phyloP scores from a whole-genome alignment of 2,329 filamentous ascomycete genomes.

The Magnaporthiopsis incrustans region DNA sequence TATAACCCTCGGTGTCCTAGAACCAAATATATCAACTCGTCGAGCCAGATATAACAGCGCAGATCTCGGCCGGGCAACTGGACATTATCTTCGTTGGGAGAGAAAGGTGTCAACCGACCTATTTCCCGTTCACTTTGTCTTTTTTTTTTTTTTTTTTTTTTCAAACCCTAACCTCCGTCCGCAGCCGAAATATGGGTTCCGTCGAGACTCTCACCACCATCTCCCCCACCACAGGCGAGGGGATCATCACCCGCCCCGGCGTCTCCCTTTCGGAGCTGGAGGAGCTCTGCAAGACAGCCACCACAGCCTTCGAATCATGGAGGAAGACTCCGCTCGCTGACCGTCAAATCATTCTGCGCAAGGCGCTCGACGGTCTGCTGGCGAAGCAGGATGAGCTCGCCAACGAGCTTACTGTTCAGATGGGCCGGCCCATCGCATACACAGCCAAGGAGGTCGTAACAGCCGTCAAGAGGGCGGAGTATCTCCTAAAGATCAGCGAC shows the following conservation, averaged over 20 bases:
- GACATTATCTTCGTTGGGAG: not conserved
- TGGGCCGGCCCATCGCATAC: constrained; percentile 88
- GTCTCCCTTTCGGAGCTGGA: constrained; percentile 63
- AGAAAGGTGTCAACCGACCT: not conserved
- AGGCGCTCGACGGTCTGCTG: constrained; percentile 63
- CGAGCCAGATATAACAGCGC: not conserved
- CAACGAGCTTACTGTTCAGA: constrained; percentile 82
- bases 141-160: not conserved
- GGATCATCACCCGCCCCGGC: constrained; percentile 72
- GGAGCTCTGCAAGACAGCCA: constrained; percentile 62
- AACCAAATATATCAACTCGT: not conserved
- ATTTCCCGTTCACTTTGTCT: not conserved
- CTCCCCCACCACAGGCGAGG: constrained; percentile 81
- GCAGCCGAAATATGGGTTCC: constrained; percentile 40
- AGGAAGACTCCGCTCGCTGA: constrained; percentile 66
- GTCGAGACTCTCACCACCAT: constrained; percentile 66
- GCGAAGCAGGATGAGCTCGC: constrained; percentile 73
- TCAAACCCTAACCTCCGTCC: not conserved
- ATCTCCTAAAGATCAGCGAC: constrained; percentile 74
- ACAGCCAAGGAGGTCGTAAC: constrained; percentile 77
- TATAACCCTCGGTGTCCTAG: no score
- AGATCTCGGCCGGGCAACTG: not conserved
- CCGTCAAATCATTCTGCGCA: constrained; percentile 72
- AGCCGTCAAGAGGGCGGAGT: constrained; percentile 76
- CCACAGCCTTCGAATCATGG: constrained; percentile 69